Base-by-base conservation (phyloP, 2,329 filamentous ascomycete species). In the Pleomassaria siparia region DNA sequence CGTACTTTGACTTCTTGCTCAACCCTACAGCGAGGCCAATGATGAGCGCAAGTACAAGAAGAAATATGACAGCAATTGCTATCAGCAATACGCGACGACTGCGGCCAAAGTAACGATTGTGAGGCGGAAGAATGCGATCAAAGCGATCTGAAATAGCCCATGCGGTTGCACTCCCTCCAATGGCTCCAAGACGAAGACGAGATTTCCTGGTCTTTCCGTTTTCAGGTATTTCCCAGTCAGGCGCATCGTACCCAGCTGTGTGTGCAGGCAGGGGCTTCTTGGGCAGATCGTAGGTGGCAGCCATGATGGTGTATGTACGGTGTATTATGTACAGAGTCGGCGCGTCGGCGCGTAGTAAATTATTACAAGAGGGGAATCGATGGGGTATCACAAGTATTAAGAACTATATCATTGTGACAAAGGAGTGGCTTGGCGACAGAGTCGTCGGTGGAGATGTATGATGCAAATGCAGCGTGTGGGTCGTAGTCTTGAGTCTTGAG, bases 21-120 rank as follows among this genome's bases (percentile, higher is more conserved):
- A 76, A 48, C 12, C 73, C 72, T 13, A 70, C 73, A 35, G 72
- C 68, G 12, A 76, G 64, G 10, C 73, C 73, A 37, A 76, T 71
- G 37, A 74, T 64, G 15, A 76, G 58, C 7, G 62, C 71, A 13
- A 76, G 48, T 8, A 74, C 47, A 18, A 62, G 62, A 10, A 74
- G 24, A 28, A 71, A 48, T 1, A 62, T 45, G 16, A 64, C 60
- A 15, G 55, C 51, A 22, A 74, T 45, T 7, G 59, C 59, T 13
- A 72, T 59, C 28, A 76, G 59, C 41, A 76, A 67, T 2, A 65
- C 62, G 21, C 66, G 67, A 40, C 73, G 65, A 49, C 61, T 69
- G 44, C 70, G 62, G 8, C 72, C 69, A 37, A 74, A 45, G 44
- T 74, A 75, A 32, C 57, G 64, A 45, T 57, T 68, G 36, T 73